Evolutionary conservation across 495 filamentous ascomycete genomes (phyloP), one percentile per base, ranked within the genome.

Genomic region (Aspergillus homomorphus): DNA sequence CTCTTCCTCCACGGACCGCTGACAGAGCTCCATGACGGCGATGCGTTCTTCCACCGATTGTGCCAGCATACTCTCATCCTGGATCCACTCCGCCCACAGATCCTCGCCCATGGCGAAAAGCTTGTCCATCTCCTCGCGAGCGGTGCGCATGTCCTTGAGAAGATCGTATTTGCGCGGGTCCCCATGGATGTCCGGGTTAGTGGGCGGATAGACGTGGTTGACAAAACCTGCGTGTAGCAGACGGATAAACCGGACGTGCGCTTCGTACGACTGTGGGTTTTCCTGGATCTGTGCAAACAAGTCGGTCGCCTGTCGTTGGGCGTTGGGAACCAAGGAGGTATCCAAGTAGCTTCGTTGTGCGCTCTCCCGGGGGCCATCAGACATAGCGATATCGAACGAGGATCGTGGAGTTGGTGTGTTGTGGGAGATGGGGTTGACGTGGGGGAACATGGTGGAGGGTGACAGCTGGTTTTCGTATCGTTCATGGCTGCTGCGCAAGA

Each of bases 21-120:
- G 81, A 69, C 87, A 96, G 20, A 91, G 76, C 69, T 96, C 91
- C 70, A 96, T 83, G n/a, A 96, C 85, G 53, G 80, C 80, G 58
- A 90, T 80, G 54, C 88, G 79, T 61, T 89, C 87, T 41, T 85
- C 80, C n/a, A 79, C 73, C 16, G 80, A 78, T 48, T 75, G 74
- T 22, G 87, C 87, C 58, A 87, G 65, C 69, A 84, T 73, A 60
- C 77, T 78, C 62, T 87, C 84, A 60, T 87, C 85, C 57, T 83
- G 71, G 45, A 89, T 82, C 81, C 84, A 86, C 49, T 87, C 82
- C 0, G 78, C 70, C 83, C 83, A 89, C 41, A 87, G 68, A 48
- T 83, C 77, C 66, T 88, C 86, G 15, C 86, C 86, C 69, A 89
- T 76, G 1, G 86, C 80, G 67, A 89, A 89, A 16, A 82, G 77